A percentile compares a stretch with the other conserved stretches of the same genome.
These are phyloP conservation scores for Rhodamnia rubescens DNA, from an alignment of 345 rosid species.

Conservation along the genomic window DNA sequence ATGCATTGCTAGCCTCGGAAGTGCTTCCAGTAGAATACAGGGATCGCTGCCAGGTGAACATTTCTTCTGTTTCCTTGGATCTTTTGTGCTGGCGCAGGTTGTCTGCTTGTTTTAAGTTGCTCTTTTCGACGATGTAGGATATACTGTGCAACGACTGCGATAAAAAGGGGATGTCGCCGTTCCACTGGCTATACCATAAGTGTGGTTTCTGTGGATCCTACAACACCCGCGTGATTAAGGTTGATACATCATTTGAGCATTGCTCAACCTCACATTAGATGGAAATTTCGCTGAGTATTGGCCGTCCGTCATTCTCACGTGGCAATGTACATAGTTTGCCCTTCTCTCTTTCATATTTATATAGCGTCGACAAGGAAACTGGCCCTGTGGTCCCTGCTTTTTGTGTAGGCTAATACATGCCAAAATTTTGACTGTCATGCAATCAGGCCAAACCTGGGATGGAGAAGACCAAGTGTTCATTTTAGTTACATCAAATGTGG, in stretches of 20 bases:
- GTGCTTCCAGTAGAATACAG: constrained; percentile 83
- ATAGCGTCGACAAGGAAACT: background rate
- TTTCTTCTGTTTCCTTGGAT: background rate
- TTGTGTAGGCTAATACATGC: background rate
- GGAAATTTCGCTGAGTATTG: background rate
- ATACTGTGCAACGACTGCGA: constrained; percentile 70
- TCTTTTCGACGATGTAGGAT: constrained; percentile 19
- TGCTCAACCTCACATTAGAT: background rate
- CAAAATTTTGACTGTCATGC: background rate
- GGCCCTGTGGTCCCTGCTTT: background rate
- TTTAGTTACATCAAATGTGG: background rate
- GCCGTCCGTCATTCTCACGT: background rate
- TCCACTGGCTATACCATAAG: constrained; percentile 78
- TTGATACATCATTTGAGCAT: background rate
- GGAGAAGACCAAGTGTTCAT: background rate
- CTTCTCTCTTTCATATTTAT: no score
- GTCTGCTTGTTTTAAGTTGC: background rate
- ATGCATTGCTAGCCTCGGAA: constrained; percentile 74
- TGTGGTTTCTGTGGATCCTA: constrained; percentile 58
- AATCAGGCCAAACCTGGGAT: background rate
- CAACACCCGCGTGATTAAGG: constrained; percentile 32
- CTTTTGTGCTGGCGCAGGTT: background rate
- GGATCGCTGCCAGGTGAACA: constrained; percentile 57
- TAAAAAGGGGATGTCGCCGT: constrained; percentile 45
- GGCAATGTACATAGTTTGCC: background rate